Base-by-base conservation (phyloP, 2,329 filamentous ascomycete species). In the Coleophoma crateriformis region DNA sequence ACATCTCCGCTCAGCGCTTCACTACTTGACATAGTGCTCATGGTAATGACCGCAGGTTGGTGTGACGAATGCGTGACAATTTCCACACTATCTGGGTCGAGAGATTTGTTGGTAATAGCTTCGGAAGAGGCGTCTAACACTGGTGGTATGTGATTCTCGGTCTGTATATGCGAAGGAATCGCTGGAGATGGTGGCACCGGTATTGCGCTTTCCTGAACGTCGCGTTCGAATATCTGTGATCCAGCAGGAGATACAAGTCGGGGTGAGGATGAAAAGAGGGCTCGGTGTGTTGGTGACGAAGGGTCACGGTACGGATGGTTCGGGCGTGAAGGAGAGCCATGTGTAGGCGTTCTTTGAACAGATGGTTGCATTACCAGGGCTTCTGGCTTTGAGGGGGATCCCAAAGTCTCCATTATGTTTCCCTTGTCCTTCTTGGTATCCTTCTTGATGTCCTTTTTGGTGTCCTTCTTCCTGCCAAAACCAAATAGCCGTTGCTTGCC, bases 101-200 rank as follows among this genome's bases (percentile, higher is more conserved):
- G 77, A 50, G 85, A 84, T 58, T 82, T 76, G 68, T 96, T 90
- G 12, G 92, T 96, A 62, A 97, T 96, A 50, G 91, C 90, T 61
- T 91, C 82, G 39, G 90, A 95, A 2, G 90, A 92, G 46, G 92
- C 92, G 66, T 96, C 90, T 44, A 97, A 77, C 12, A 95, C 91
- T 0, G 92, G 81, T 7, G 92, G 92, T 58, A 97, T 96, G 65
- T 91, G 82, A 70, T 97, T 91, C 67, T 97, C 92, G 7, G 90
- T 96, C 60, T 91, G 84, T 61, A 97, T 95, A 64, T 97, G 92
- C 7, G 88, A 84, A 3, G 92, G 92, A 54, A 96, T 94, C n/a
- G 89, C 88, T 1, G 88, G 85, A 3, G 88, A 92, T 53, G 79
- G 83, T 52, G 90, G 86, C 38, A 79, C 72, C n/a, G 82, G 69